Evolutionary conservation across 768 basidiomycete genomes (phyloP).

Genomic region (Serendipita sp.): DNA sequence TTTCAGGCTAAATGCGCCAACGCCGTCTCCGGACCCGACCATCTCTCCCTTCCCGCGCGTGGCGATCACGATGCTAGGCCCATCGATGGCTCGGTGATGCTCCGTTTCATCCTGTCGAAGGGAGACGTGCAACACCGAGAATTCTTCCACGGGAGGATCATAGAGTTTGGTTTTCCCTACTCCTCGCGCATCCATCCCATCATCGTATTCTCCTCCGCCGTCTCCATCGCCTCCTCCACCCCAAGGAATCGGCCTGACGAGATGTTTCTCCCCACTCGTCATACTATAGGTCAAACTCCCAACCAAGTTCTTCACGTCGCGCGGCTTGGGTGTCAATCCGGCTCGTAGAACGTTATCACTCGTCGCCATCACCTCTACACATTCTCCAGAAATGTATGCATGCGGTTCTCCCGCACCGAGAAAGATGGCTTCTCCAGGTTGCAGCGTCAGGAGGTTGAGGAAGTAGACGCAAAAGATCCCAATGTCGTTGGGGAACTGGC

Average conservation of each 20-base stretch:
- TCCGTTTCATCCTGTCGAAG: constrained; percentile 33
- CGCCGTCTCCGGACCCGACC: constrained; percentile 23
- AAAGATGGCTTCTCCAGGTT: constrained; percentile 83
- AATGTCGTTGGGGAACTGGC: constrained; percentile 81
- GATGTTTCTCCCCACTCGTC: constrained; percentile 49
- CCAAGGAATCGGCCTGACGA: constrained; percentile 47
- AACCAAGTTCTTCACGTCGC: constrained; percentile 85
- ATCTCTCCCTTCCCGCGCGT: constrained; percentile 46
- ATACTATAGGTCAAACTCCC: constrained; percentile 74
- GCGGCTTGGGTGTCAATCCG: constrained; percentile 89
- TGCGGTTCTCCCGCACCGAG: constrained; percentile 94
- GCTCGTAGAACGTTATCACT: constrained; percentile 99
- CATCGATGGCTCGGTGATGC: constrained; percentile 46
- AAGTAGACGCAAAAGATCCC: constrained; percentile 86
- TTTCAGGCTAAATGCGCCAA: constrained; percentile 26
- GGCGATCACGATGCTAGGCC: constrained; percentile 74
- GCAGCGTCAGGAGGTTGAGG: constrained; percentile 68
- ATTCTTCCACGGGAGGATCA: constrained; percentile 87
- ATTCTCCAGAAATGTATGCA: constrained; percentile 90
- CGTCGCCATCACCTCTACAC: constrained; percentile 98
- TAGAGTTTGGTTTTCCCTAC: constrained; percentile 39
- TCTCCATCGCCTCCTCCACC: constrained; percentile 1
- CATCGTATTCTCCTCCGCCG: constrained; percentile 11
- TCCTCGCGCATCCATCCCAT: neutral
- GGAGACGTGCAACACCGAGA: constrained; percentile 60